Percentiles rank a stretch among this genome's conserved stretches.
phyloP scores from a whole-genome alignment of 805 yeast genomes.

The Wickerhamiella kurtzmanii region DNA sequence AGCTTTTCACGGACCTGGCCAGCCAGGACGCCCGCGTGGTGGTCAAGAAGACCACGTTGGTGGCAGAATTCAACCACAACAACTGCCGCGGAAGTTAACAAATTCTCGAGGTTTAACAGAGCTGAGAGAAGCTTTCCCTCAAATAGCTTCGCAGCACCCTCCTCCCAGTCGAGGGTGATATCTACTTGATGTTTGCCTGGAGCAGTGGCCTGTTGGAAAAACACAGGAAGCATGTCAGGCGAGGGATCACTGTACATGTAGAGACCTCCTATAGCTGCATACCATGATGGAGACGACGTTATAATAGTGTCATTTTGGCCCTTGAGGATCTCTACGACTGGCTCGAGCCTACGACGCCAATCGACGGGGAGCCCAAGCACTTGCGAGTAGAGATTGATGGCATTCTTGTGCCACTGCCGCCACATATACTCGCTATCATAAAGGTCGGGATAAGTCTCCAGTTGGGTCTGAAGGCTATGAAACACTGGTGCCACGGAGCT shows the following conservation, averaged over 20 bases:
- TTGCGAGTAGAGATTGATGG: slow-evolving; percentile 8
- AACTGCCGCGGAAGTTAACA: slow-evolving; percentile 11
- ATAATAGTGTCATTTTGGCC: slow-evolving; percentile 8
- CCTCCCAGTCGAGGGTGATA: slow-evolving; percentile 15
- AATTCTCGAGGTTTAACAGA: slow-evolving; percentile 7
- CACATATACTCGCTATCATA: slow-evolving; percentile 6
- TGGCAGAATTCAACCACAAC: slow-evolving; percentile 13
- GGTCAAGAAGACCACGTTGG: slow-evolving; percentile 9
- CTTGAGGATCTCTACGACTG: slow-evolving; percentile 5
- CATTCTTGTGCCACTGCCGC: slow-evolving; percentile 14
- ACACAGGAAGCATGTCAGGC: slow-evolving; percentile 5
- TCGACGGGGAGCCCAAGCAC: slow-evolving; percentile 1
- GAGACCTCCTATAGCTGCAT: slow-evolving; percentile 10
- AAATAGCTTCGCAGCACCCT: slow-evolving; percentile 14
- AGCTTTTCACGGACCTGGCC: slow-evolving; percentile 12
- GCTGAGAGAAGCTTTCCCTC: slow-evolving; percentile 12
- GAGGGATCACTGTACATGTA: slow-evolving; percentile 14
- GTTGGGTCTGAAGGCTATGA: slow-evolving; percentile 2
- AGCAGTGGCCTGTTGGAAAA: slow-evolving; percentile 5
- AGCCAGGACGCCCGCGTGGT: slow-evolving; percentile 6
- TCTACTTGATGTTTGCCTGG: slow-evolving; percentile 5
- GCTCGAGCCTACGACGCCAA: slow-evolving; percentile 3
- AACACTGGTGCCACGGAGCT: neutral
- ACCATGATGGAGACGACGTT: slow-evolving; percentile 10
- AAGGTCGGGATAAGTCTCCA: slow-evolving; percentile 8